phyloP scores from a whole-genome alignment of 2,329 filamentous ascomycete species.

The Talaromyces sp. region DNA sequence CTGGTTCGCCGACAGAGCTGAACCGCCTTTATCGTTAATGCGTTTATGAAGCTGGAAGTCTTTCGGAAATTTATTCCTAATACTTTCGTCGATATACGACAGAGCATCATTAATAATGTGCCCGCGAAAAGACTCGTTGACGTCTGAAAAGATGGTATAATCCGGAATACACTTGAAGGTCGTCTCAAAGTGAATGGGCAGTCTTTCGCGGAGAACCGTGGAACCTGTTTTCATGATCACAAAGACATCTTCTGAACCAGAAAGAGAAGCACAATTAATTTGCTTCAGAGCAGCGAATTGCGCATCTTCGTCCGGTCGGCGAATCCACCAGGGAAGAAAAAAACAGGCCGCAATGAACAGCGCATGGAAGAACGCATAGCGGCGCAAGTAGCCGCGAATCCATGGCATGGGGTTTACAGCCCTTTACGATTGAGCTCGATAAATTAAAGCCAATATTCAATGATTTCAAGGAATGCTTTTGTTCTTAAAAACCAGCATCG shows the following conservation, averaged over 20 bases:
- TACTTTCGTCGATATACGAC: conserved; percentile 35
- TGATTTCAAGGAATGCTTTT: not conserved
- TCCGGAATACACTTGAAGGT: conserved; percentile 52
- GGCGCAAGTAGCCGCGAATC: not conserved
- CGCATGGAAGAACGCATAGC: not conserved
- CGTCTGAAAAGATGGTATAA: conserved; percentile 56
- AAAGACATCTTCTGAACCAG: conserved; percentile 48
- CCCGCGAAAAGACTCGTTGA: conserved; percentile 48
- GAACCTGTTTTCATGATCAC: conserved; percentile 57
- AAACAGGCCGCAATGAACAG: not conserved
- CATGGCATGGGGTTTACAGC: not conserved
- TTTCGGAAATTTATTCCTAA: conserved; percentile 31
- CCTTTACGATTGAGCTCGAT: not conserved
- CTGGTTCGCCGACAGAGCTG: conserved; percentile 43
- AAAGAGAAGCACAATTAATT: conserved; percentile 24
- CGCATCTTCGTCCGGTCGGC: not conserved
- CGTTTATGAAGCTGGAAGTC: conserved; percentile 51
- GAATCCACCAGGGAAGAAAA: not conserved
- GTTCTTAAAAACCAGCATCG: not conserved
- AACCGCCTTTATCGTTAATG: conserved; percentile 37
- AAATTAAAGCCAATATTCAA: not conserved
- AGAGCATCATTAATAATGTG: conserved; percentile 48
- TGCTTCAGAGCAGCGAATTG: not conserved
- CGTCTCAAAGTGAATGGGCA: conserved; percentile 51
- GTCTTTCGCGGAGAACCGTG: conserved; percentile 50